Evolutionary conservation across 495 filamentous ascomycete genomes (phyloP), one percentile per base, ranked within the genome.

Genomic region (Aspergillus nanangensis): DNA sequence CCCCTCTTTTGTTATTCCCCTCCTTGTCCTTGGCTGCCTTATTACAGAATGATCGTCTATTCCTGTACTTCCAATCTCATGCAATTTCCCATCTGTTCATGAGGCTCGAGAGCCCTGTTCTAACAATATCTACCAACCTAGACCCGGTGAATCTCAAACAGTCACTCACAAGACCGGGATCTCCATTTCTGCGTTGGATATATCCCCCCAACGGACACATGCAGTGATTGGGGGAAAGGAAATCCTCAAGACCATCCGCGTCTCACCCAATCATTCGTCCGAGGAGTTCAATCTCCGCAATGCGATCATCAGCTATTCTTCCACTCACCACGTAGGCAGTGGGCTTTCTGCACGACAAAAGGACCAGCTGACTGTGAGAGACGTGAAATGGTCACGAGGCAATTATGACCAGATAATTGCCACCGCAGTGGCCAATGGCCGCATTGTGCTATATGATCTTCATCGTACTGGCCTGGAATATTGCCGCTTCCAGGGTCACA

Each of bases 371-470:
- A 86, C 84, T 10, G 86, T 92, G 51, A 81, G 81, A 33, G 87
- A 93, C 60, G 87, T 93, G 33, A 88, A 88, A 58, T 92, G 91
- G 85, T 87, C 87, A 24, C 82, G 85, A 72, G 74, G 80, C 33
- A 65, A 63, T 18, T 80, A 74, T 48, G 76, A 77, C 54, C 76
- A 77, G 32, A 83, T 79, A 52, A 84, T 94, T 47, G 87, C 88
- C 41, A 93, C 90, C 1, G 90, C 90, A 20, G 88, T 85, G 44
- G 83, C 84, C 41, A 90, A 86, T 66, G 90, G 90, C 46, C 88
- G 87, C 61, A 87, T 96, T 52, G 82, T 90, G 41, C 71, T 90
- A 52, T 96, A 94, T 62, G 89, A 96, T 71, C 68, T 95, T 45
- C 81, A 82, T 51, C 79, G 81, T 41, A 70, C 81, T 35, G 82